A percentile compares a stretch with the other conserved stretches of the same genome.
phyloP scores from a whole-genome alignment of 2,329 filamentous ascomycete genomes.

The Hypoxylon sp. region DNA sequence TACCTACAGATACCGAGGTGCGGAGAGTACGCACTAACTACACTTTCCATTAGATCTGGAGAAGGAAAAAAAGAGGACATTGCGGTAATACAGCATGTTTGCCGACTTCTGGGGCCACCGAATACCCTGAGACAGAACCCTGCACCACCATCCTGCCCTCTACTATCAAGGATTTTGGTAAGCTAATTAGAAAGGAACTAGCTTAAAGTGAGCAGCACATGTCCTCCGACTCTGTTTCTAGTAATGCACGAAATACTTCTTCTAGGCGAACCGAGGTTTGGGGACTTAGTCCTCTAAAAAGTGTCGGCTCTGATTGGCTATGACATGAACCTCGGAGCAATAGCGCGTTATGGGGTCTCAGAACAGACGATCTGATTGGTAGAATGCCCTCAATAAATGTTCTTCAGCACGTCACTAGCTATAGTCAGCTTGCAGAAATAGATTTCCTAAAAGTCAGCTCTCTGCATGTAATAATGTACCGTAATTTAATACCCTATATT shows the following conservation, averaged over 20 bases:
- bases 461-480: not conserved
- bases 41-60: constrained; percentile 12
- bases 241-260: constrained; percentile 30
- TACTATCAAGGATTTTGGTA: constrained; percentile 16
- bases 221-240: constrained; percentile 18
- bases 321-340: constrained; percentile 35
- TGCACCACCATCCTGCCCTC: not conserved
- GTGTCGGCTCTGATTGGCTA: constrained; percentile 25
- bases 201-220: constrained; percentile 30
- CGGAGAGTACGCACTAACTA: constrained; percentile 4
- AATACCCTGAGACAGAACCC: not conserved
- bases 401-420: constrained; percentile 11
- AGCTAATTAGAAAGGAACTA: constrained; percentile 9
- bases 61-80: constrained; percentile 3
- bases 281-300: constrained; percentile 13
- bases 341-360: constrained; percentile 14
- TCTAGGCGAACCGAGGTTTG: constrained; percentile 34
- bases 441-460: constrained; percentile 13
- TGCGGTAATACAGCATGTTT: not conserved
- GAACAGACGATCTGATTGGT: constrained; percentile 17
- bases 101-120: not conserved
- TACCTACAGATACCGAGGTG: constrained; percentile 36
- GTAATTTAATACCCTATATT: not conserved
- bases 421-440: constrained; percentile 2
- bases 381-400: not conserved